These are phyloP conservation scores for Hypoxylon sp. DNA, from an alignment of 2,329 filamentous ascomycete genomes.

Conservation along the genomic window DNA sequence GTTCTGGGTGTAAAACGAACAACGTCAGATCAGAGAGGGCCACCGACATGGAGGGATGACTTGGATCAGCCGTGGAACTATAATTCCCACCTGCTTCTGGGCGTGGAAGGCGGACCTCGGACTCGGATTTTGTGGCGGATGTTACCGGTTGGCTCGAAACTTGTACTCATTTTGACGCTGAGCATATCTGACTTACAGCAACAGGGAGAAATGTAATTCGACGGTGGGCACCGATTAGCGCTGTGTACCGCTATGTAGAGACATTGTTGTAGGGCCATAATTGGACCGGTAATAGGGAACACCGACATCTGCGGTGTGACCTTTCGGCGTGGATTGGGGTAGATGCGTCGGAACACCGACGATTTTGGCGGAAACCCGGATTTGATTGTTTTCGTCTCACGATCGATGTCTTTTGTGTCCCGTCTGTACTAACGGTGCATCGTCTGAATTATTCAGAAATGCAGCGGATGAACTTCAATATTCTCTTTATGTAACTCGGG, in stretches of 20 bases:
- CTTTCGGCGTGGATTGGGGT: slow-evolving; percentile 38
- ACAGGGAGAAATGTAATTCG: neutral
- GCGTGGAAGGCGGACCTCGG: neutral
- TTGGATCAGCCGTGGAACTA: neutral
- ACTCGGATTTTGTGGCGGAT: neutral
- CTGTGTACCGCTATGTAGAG: neutral
- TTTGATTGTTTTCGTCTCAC: neutral
- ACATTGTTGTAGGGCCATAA: neutral
- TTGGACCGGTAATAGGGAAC: neutral
- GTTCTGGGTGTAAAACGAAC: neutral
- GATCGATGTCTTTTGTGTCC: neutral
- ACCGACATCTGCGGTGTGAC: neutral
- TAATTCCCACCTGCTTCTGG: neutral
- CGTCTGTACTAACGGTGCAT: neutral
- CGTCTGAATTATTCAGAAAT: neutral
- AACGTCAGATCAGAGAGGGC: neutral
- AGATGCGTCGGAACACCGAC: slow-evolving; percentile 39
- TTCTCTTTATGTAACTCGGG: neutral
- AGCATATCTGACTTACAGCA: neutral
- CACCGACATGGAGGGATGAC: neutral
- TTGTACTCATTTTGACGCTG: neutral
- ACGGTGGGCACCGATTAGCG: neutral
- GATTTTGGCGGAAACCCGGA: slow-evolving; percentile 7
- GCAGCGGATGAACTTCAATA: neutral
- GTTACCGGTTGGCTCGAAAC: neutral